phyloP scores from a whole-genome alignment of 192 early-diverging fungal genomes.

The Entomortierella chlamydospora region DNA sequence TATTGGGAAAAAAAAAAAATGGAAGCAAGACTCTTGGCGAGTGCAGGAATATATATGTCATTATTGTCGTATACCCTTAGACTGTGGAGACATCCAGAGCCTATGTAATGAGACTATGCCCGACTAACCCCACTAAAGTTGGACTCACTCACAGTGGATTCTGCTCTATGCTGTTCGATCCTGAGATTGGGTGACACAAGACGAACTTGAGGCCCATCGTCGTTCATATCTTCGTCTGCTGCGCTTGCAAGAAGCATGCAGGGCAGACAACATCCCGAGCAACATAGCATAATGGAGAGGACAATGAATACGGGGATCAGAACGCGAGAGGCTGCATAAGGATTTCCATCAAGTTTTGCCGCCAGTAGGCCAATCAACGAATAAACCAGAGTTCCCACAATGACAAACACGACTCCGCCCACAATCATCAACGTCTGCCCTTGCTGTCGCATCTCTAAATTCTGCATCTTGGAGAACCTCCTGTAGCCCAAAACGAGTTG shows the following conservation, averaged over 20 bases:
- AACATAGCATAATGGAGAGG: conserved; percentile 66
- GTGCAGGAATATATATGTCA: too few relatives aligned
- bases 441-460: conserved; percentile 58
- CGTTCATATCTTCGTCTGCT: conserved; percentile 55
- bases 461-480: conserved; percentile 50
- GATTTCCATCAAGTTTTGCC: conserved; percentile 54
- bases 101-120: too few relatives aligned
- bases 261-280: conserved; percentile 68
- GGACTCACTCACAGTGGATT: neutral
- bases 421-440: conserved; percentile 61
- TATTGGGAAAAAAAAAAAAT: too few relatives aligned
- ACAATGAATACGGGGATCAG: conserved; percentile 78
- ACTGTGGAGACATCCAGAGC: too few relatives aligned
- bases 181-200: conserved; percentile 53
- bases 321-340: conserved; percentile 60
- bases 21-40: too few relatives aligned
- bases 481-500: conserved; percentile 59
- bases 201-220: conserved; percentile 47
- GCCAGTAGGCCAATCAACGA: conserved; percentile 52
- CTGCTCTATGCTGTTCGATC: conserved; percentile 17
- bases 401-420: conserved; percentile 54
- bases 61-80: too few relatives aligned
- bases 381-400: conserved; percentile 57
- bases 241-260: conserved; percentile 61
- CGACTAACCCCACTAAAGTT: neutral